Evolutionary conservation across 1,139 yeast species (phyloP), one percentile per base, ranked within the genome.

Genomic region (Suzukiozyma palmioleophila): DNA sequence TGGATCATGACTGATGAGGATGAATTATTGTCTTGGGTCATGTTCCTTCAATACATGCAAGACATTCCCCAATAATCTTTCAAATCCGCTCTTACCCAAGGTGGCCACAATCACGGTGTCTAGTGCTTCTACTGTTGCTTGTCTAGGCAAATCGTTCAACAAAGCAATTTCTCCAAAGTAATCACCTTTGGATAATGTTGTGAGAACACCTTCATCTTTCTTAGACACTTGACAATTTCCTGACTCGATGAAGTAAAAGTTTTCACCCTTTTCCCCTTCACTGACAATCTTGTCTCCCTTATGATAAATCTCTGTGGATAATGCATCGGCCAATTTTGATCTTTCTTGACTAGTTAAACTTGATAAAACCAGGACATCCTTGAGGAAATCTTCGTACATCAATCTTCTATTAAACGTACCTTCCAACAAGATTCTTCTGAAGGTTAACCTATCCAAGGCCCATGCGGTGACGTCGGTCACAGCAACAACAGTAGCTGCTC

Each of bases 121-220:
- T 26, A 75, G 66, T 2, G 97, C 96, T 41, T 76, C 79, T 32
- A 92, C 94, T 3, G 97, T 85, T 26, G 98, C 98, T 60, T 88
- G 95, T 64, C 98, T 80, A 46, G 97, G 97, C 45, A 83, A 71
- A 56, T 92, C 96, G 53, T 90, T 86, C 51, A 92, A 73, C 51
- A 92, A 72, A 2, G 98, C 97, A 48, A 92, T 81, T 66, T 92
- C 98, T 49, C 98, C 98, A 62, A 92, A 92, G 64, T 92, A 92
- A 57, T 86, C 96, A 48, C 97, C 97, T 56, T 85, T 83, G 36
- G 75, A 64, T 47, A 87, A 71, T 16, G 69, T 69, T 28, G 75
- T 76, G 32, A 90, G 75, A 33, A 92, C 90, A 39, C 78, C 75
- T 33, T 67, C 74, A 37, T 69, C 60, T 39, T 72, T 66, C 50